A percentile compares a stretch with the other conserved stretches of the same genome.
These are phyloP conservation scores for Centrapalus pauciflorus DNA, from an alignment of 129 eudicot genomes.

Conservation along the genomic window DNA sequence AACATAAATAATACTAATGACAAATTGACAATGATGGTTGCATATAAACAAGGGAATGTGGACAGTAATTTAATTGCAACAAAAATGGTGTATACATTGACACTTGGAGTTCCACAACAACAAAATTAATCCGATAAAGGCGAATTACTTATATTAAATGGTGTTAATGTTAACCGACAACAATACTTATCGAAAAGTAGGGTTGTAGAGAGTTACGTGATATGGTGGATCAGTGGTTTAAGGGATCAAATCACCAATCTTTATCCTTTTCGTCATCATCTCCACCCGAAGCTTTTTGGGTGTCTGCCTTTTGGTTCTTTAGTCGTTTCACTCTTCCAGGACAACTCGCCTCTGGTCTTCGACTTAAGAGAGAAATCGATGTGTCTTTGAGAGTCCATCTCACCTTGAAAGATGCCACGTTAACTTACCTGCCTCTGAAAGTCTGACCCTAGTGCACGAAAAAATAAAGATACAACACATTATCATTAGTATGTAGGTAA, in stretches of 20 bases:
- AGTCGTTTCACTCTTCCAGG: constrained; percentile 46
- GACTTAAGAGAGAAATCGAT: constrained; percentile 39
- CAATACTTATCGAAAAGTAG: background rate
- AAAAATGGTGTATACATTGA: too few relatives aligned
- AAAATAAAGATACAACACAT: background rate
- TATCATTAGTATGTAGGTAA: background rate
- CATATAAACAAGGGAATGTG: too few relatives aligned
- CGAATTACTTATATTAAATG: too few relatives aligned
- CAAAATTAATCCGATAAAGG: too few relatives aligned
- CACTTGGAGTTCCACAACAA: too few relatives aligned
- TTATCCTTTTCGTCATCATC: constrained; percentile 32
- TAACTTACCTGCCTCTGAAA: constrained; percentile 48
- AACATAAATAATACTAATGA: too few relatives aligned
- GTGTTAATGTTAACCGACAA: background rate
- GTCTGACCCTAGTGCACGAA: constrained; percentile 28
- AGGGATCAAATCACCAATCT: background rate
- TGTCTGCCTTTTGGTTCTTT: constrained; percentile 39
- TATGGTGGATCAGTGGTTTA: too few relatives aligned
- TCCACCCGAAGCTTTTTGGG: constrained; percentile 36
- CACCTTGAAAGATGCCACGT: constrained; percentile 38
- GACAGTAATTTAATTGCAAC: too few relatives aligned
- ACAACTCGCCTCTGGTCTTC: constrained; percentile 38
- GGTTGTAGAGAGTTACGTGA: background rate
- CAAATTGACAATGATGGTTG: too few relatives aligned
- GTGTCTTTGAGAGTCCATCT: constrained; percentile 44